A percentile compares a stretch with the other conserved stretches of the same genome.
phyloP scores from a whole-genome alignment of 202 grass and related monocot genomes.

The Panicum virgatum region DNA sequence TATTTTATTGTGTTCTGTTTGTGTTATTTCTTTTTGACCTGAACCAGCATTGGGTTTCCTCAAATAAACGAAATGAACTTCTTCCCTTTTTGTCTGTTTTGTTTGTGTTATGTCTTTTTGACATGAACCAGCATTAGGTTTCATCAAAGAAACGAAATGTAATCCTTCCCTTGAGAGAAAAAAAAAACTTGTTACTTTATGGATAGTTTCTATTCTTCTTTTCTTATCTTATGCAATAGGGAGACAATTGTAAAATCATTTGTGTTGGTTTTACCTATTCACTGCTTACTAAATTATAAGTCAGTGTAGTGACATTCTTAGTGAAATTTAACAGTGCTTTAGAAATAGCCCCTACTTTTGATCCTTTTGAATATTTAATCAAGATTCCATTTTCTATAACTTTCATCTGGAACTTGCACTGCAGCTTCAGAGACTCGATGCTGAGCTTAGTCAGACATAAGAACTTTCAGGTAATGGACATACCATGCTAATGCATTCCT shows the following conservation, averaged over 20 bases:
- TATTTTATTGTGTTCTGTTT: conserved; percentile 9
- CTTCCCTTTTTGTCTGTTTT: background rate
- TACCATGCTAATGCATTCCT: conserved; percentile 26
- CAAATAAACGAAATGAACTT: background rate
- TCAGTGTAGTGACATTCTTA: background rate
- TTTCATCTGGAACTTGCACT: conserved; percentile 38
- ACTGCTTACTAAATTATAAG: conserved; percentile 15
- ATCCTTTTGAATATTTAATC: conserved; percentile 28
- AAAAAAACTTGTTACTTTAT: background rate
- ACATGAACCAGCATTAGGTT: background rate
- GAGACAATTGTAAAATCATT: conserved; percentile 10
- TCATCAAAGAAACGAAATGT: background rate
- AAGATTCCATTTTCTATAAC: conserved; percentile 34
- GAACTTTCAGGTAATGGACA: conserved; percentile 60
- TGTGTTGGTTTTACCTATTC: conserved; percentile 33
- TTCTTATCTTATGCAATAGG: conserved; percentile 1
- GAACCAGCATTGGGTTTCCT: background rate
- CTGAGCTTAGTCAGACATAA: conserved; percentile 65
- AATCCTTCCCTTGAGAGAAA: background rate
- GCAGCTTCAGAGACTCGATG: conserved; percentile 96
- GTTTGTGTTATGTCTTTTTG: conserved; percentile 9
- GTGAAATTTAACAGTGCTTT: background rate
- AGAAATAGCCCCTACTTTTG: conserved; percentile 20
- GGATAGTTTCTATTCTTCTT: background rate
- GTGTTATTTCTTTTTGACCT: conserved; percentile 10